Evolutionary conservation across 192 early-diverging fungal species (phyloP), one percentile per base, ranked within the genome.

Genomic region (Linnemannia schmuckeri): DNA sequence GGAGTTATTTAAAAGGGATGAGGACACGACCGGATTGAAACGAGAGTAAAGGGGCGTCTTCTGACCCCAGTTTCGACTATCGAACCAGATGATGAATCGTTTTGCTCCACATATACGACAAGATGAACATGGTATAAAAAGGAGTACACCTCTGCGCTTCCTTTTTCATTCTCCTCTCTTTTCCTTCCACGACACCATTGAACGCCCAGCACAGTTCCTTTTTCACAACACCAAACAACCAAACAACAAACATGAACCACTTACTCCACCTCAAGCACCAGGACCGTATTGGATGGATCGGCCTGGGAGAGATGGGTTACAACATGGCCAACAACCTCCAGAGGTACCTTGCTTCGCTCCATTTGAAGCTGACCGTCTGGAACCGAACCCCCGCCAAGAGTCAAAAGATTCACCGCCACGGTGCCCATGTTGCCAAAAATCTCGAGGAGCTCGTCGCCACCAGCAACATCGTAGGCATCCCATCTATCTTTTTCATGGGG

Each of bases 271-370:
- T 86, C 57, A 86, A 86, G 41, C 84, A 81, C 24, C 84, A 86
- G 75, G 84, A 86, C 38, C 35, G 84, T 1, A 86, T 86, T 47
- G 84, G 84, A 44, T 86, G 84, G 84, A 81, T 87, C 24, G 85
- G 85, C 17, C 79, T 81, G 24, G 85, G 85, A 37, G 85, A 87
- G 69, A 87, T 87, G 76, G 85, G 80, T 33, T 87, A 87, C 76
- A 55, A 74, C 24, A 95, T 95, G 90, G 93, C 93, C 17, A 83
- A 79, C 55, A 94, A 95, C 80, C 81, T 95, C 41, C 93, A 93
- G 76, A 74, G 75, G 37, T 89, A 92, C 81, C 89, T 92, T 13
- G 55, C 83, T 46, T 63, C 79, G 30, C 63, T 81, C 9, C 77
- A 81, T 18, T 82, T 85, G 37, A 85, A 85, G 41, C 78, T 93